Conservation (phyloP, 345 rosid genomes). For the Gossypium thurberi region DNA sequence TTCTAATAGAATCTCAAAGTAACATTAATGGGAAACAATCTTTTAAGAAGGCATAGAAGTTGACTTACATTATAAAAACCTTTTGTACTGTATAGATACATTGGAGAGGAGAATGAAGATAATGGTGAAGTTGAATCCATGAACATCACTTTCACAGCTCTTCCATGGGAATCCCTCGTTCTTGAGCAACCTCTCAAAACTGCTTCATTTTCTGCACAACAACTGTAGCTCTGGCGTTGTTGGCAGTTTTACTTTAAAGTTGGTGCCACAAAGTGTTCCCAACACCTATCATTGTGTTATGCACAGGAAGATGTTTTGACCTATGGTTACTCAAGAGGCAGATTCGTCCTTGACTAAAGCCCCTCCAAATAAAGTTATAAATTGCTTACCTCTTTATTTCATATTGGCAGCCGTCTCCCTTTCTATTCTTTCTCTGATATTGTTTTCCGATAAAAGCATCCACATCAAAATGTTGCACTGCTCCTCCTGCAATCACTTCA, state of each 20-base stretch:
- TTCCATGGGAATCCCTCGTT: conserved; percentile 93
- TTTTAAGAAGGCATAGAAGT: background rate
- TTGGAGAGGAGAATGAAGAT: background rate
- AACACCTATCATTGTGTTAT: conserved; percentile 62
- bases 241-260: conserved; percentile 66
- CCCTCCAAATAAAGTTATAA: too few species aligned
- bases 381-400: too few species aligned
- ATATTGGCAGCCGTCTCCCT: too few species aligned
- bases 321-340: too few species aligned
- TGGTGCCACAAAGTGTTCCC: conserved; percentile 85
- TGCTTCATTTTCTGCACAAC: conserved; percentile 77
- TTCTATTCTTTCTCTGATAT: too few species aligned
- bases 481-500: conserved; percentile 91
- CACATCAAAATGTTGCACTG: conserved; percentile 41
- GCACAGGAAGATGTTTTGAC: conserved; percentile 1
- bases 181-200: conserved; percentile 71
- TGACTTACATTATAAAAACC: background rate
- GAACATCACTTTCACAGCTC: conserved; percentile 65
- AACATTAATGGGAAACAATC: background rate
- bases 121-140: background rate
- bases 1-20: background rate
- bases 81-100: background rate
- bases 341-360: too few species aligned
- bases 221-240: conserved; percentile 85
- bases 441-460: too few species aligned